Percentiles rank a stretch among this genome's conserved stretches.
These are phyloP conservation scores for Perilla frutescens DNA, from an alignment of 257 asterid genomes.

Conservation along the genomic window DNA sequence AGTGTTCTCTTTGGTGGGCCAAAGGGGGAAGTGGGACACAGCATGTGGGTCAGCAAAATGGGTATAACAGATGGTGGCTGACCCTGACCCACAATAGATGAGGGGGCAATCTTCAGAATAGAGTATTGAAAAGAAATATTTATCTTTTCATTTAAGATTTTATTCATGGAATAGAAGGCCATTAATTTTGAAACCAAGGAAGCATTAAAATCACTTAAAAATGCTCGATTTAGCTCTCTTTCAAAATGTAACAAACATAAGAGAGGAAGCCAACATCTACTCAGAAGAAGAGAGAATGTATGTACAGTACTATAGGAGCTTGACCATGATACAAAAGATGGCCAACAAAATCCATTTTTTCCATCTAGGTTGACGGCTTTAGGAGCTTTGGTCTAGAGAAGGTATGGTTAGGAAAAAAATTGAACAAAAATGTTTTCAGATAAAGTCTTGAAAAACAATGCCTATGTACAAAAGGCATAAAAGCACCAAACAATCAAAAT, in stretches of 20 bases:
- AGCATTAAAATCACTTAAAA: neutral
- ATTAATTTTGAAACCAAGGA: neutral
- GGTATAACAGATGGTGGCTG: neutral
- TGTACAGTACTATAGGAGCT: neutral
- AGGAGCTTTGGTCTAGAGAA: neutral
- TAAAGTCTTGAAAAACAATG: neutral
- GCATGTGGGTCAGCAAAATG: neutral
- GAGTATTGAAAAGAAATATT: neutral
- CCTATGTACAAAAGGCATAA: neutral
- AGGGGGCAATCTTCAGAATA: neutral
- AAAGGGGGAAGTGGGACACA: neutral
- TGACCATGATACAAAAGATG: constrained; percentile 10
- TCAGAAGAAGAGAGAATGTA: neutral
- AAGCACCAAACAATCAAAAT: neutral
- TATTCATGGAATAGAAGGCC: constrained; percentile 4
- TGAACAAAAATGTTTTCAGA: neutral
- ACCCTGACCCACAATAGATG: neutral
- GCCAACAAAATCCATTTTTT: neutral
- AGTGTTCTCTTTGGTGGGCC: constrained; percentile 11
- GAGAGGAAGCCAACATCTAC: neutral
- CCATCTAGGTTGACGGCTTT: constrained; percentile 7
- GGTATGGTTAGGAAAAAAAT: neutral
- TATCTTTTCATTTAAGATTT: neutral
- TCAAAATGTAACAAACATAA: neutral
- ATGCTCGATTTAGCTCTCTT: neutral